These are phyloP conservation scores for Scleroderma citrinum DNA, from an alignment of 768 basidiomycete genomes.

Conservation along the genomic window DNA sequence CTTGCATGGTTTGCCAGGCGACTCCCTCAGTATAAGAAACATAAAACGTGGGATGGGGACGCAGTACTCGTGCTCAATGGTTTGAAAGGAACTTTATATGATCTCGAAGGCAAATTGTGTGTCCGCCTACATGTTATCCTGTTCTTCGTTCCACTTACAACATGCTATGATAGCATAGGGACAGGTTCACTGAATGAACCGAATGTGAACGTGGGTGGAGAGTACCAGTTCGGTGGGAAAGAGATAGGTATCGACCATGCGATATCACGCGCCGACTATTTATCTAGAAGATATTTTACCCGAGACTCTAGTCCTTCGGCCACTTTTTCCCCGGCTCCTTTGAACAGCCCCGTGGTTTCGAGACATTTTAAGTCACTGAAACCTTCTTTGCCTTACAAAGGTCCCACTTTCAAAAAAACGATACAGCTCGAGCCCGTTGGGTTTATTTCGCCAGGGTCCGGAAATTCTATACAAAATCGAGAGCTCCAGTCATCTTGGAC, in stretches of 20 bases:
- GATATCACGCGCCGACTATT: conserved; percentile 49
- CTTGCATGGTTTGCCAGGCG: conserved; percentile 39
- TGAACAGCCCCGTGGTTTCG: conserved; percentile 25
- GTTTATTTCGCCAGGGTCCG: conserved; percentile 22
- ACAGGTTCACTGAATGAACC: conserved; percentile 42
- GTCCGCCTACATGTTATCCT: conserved; percentile 13
- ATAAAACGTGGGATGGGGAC: conserved; percentile 90
- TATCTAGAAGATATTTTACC: conserved; percentile 64
- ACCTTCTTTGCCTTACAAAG: conserved; percentile 16
- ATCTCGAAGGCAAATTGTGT: conserved; percentile 61
- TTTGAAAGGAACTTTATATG: conserved; percentile 46
- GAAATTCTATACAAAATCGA: conserved; percentile 4
- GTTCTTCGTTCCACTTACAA: background rate
- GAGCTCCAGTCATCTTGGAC: conserved; percentile 46
- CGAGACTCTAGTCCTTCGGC: conserved; percentile 18
- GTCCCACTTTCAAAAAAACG: conserved; percentile 20
- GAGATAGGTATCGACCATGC: conserved; percentile 61
- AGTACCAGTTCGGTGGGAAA: conserved; percentile 43
- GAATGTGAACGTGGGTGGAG: conserved; percentile 31
- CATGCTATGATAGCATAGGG: conserved; percentile 37
- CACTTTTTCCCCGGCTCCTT: conserved; percentile 12
- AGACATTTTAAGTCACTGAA: conserved; percentile 30
- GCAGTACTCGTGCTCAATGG: conserved; percentile 52
- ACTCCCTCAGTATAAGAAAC: conserved; percentile 67
- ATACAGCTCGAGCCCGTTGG: conserved; percentile 39